Base-by-base conservation (phyloP, 805 yeast genomes). In the Starmerella sp. region DNA sequence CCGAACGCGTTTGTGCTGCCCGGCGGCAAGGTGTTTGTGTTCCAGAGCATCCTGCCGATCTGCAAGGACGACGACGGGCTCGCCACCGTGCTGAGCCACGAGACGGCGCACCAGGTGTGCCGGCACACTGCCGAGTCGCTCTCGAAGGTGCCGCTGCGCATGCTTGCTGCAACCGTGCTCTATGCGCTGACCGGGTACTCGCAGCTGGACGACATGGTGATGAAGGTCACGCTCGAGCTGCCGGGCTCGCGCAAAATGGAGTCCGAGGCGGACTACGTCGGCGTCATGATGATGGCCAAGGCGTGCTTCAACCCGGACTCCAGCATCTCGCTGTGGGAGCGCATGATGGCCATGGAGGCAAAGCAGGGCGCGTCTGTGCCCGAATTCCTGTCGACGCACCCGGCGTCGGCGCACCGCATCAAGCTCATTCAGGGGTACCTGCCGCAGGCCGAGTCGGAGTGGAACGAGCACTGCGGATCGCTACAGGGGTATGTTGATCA, bases 1-100 rank as follows among this genome's bases (percentile, higher is more conserved):
- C 97, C 98, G 3, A 93, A 93, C 70, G 98, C 98, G 1, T 91
- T 93, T 70, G 96, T 93, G 17, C 73, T 93, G 37, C 97, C 97
- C 22, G 91, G 93, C 57, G 98, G 98, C 6, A 90, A 90, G 68
- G 95, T 93, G 44, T 93, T 93, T 70, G 89, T 93, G 17, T 87
- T 86, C 65, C 75, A 83, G 47, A 79, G 86, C 9, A 86, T 93
- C 42, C 66, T 93, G 48, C 84, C 86, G 1, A 79, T 93, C 34
- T 83, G 95, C 67, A 71, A 73, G 30, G 82, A 86, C 65, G 95
- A 88, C 52, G 95, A 88, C 66, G 97, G 96, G 1, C 70, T 93
- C 46, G 97, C 97, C n/a, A 89, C 97, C 0, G 96, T 93, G 2
- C 72, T 93, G 47, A 75, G 95, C 0, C 99, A 93, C 67, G 99